A percentile compares a stretch with the other conserved stretches of the same genome.
phyloP scores from a whole-genome alignment of 805 yeast species.

The Yamadazyma scolyti region DNA sequence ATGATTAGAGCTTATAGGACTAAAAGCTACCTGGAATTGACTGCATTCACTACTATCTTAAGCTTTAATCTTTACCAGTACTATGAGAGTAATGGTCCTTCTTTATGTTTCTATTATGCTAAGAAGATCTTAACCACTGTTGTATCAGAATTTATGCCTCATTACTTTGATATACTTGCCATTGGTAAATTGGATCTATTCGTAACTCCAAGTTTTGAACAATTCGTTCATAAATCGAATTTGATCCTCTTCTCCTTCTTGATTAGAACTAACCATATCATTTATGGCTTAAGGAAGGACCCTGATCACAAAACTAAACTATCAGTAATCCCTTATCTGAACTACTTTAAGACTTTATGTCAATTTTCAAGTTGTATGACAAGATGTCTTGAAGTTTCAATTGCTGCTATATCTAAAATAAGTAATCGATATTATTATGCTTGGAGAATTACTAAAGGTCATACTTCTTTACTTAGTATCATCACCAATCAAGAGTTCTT shows the following conservation, averaged over 20 bases:
- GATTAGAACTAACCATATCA: constrained; percentile 25
- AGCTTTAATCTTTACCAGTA: constrained; percentile 42
- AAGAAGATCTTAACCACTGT: constrained; percentile 28
- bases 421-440: constrained; percentile 37
- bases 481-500: constrained; percentile 29
- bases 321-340: constrained; percentile 13
- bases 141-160: constrained; percentile 30
- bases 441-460: constrained; percentile 37
- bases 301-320: constrained; percentile 18
- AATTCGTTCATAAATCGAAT: constrained; percentile 28
- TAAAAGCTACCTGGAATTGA: constrained; percentile 24
- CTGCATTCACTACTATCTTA: constrained; percentile 34
- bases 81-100: constrained; percentile 28
- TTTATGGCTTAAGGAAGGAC: constrained; percentile 18
- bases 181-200: constrained; percentile 33
- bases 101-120: constrained; percentile 34
- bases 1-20: constrained; percentile 15
- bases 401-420: constrained; percentile 33
- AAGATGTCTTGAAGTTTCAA: constrained; percentile 26
- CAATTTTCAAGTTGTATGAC: constrained; percentile 20
- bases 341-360: constrained; percentile 16
- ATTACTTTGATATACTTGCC: constrained; percentile 32
- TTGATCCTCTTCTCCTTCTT: constrained; percentile 27
- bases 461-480: constrained; percentile 25
- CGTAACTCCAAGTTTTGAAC: constrained; percentile 33